Percentiles rank a stretch among this genome's conserved stretches.
Evolutionary conservation across 345 rosid genomes (phyloP).

Genomic region (Gossypium australe): DNA sequence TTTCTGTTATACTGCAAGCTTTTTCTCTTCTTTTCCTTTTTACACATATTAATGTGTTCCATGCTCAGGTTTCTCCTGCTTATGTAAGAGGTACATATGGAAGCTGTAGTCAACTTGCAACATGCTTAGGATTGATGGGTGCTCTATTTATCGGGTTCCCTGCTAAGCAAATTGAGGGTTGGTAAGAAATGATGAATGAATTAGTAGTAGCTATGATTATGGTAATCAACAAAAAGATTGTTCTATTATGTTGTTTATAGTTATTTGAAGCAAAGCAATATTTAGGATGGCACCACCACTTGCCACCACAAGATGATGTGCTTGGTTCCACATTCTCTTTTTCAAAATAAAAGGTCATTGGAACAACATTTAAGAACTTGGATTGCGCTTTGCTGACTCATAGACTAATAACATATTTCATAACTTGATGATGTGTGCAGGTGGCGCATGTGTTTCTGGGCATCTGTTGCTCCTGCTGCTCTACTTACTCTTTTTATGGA

Average conservation of each 20-base stretch:
- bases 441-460: conserved; percentile 95
- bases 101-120: conserved; percentile 79
- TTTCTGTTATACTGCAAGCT: not conserved
- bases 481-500: conserved; percentile 62
- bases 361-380: not conserved
- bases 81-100: conserved; percentile 88
- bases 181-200: conserved; percentile 47
- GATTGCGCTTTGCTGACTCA: conserved; percentile 42
- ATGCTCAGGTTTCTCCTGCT: conserved; percentile 75
- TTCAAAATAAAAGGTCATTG: not conserved
- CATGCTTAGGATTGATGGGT: conserved; percentile 76
- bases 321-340: not conserved
- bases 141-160: conserved; percentile 72
- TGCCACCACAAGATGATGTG: not conserved
- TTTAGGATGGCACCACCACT: not conserved
- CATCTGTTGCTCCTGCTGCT: conserved; percentile 67
- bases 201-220: not conserved
- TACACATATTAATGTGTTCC: conserved; percentile 7
- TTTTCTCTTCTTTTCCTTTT: not conserved
- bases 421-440: conserved; percentile 29
- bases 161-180: conserved; percentile 61
- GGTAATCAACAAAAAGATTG: not conserved
- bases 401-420: conserved; percentile 21
- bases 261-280: conserved; percentile 1
- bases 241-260: conserved; percentile 2